Evolutionary conservation across 257 asterid genomes (phyloP), one percentile per base, ranked within the genome.

Genomic region (Ajuga chamaepitys): DNA sequence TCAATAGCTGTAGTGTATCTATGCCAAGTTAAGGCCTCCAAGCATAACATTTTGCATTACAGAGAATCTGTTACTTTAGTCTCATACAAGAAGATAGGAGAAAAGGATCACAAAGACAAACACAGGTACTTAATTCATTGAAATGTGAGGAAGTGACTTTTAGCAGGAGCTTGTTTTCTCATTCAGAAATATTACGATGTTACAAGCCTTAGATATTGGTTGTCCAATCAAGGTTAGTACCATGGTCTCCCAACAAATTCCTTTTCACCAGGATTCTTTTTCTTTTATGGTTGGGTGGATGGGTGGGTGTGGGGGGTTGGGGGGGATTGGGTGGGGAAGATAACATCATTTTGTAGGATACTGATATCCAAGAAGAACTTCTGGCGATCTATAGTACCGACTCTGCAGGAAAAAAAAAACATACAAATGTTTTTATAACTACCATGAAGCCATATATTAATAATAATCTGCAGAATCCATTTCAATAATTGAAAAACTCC

Each of bases 311-410:
- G 47, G 58, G n/a, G 38, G 45, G 52, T 20, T 69, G 30, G 28
- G 35, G 28, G 52, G 6, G 18, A n/a, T n/a, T n/a, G n/a, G n/a
- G n/a, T n/a, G 30, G 56, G 38, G 45, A 20, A 32, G 34, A 7
- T 64, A 32, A 58, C 62, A 47, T 53, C 45, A 51, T 62, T 73
- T 70, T 32, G 45, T 40, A 73, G 99, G 99, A 89, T 94, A 94
- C 98, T 94, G 99, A 83, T 90, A 94, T 46, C 96, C 99, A 77
- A 94, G 99, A 67, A 94, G 93, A 70, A 94, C 97, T 82, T 94
- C 99, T 58, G 99, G 99, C 58, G 98, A 94, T 83, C 98, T 79
- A 46, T 94, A 94, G 83, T 94, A 94, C 65, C 99, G 92, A 80
- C 98, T 90, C 99, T 90, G 96, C 82, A 75, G 56, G 73, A 48